A percentile compares a stretch with the other conserved stretches of the same genome.
These are phyloP conservation scores for Pyrenochaeta sp. DNA, from an alignment of 2,329 filamentous ascomycete genomes.

Conservation along the genomic window DNA sequence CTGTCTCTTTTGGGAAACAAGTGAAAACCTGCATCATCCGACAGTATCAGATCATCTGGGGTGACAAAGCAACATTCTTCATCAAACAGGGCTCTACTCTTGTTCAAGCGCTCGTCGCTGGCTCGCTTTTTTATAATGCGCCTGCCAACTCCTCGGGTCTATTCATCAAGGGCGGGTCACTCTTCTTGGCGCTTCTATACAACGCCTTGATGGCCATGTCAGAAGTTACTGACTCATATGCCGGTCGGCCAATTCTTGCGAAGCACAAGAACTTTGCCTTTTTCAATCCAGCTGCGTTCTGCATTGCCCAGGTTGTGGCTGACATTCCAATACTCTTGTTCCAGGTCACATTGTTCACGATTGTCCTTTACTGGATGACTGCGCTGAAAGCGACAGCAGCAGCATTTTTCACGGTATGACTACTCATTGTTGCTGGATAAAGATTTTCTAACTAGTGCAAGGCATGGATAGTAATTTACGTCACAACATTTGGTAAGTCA, in stretches of 20 bases:
- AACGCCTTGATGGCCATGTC: constrained; percentile 69
- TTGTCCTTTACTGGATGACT: constrained; percentile 83
- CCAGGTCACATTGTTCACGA: constrained; percentile 65
- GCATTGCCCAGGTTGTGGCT: constrained; percentile 73
- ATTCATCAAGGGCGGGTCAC: constrained; percentile 69
- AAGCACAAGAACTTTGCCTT: constrained; percentile 85
- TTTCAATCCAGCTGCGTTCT: constrained; percentile 80
- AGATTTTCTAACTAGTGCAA: too few species aligned
- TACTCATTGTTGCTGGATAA: too few species aligned
- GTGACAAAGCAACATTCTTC: constrained; percentile 69
- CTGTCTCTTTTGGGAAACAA: too few species aligned
- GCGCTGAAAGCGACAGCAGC: constrained; percentile 75
- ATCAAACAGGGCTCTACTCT: constrained; percentile 69
- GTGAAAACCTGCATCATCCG: constrained; percentile 65
- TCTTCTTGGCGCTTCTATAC: constrained; percentile 71
- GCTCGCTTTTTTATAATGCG: constrained; percentile 73
- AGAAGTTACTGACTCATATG: constrained; percentile 68
- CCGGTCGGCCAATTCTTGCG: constrained; percentile 78
- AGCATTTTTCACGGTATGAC: too few species aligned
- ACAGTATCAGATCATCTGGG: constrained; percentile 71
- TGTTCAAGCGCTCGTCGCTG: constrained; percentile 67
- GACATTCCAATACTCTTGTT: constrained; percentile 64
- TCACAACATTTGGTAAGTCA: too few species aligned
- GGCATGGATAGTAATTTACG: too few species aligned
- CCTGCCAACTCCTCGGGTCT: constrained; percentile 65